These are phyloP conservation scores for Linaria vulgaris DNA, from an alignment of 257 asterid genomes.

Conservation along the genomic window DNA sequence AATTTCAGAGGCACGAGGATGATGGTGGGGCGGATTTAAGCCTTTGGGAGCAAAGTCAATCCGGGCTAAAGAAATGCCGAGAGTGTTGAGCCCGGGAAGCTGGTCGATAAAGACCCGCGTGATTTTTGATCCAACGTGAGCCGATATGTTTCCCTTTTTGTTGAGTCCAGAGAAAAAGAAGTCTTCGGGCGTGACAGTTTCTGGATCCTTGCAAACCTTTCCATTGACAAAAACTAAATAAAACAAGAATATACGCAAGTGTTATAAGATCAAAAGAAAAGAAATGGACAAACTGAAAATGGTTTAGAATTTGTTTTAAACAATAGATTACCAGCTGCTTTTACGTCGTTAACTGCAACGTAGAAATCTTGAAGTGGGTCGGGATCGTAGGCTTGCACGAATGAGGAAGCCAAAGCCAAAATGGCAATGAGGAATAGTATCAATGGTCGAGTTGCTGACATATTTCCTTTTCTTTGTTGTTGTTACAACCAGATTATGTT, in stretches of 20 bases:
- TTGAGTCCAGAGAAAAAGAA: slow-evolving; percentile 22
- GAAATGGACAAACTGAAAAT: no score
- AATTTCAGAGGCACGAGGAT: slow-evolving; percentile 26
- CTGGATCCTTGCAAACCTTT: slow-evolving; percentile 7
- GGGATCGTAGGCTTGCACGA: slow-evolving; percentile 8
- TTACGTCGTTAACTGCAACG: slow-evolving; percentile 25
- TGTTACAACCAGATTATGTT: no score
- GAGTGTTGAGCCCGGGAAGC: slow-evolving; percentile 22
- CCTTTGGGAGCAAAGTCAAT: neutral
- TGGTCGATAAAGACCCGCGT: slow-evolving; percentile 9
- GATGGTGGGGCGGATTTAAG: slow-evolving; percentile 9
- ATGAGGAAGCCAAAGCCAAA: no score
- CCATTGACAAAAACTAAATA: slow-evolving; percentile 23
- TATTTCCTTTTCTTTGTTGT: no score
- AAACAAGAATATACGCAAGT: no score
- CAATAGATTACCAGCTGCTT: slow-evolving; percentile 15
- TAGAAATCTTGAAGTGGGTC: slow-evolving; percentile 30
- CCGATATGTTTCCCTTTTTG: slow-evolving; percentile 24
- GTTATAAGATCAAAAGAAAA: no score
- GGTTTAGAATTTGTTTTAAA: neutral
- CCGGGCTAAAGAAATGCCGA: slow-evolving; percentile 14
- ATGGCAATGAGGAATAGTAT: no score
- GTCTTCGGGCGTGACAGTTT: slow-evolving; percentile 7
- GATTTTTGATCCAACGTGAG: slow-evolving; percentile 17
- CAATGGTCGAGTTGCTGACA: no score